Conservation (phyloP, 2,329 filamentous ascomycete genomes). For the Pyrenophora tritici-repentis region DNA sequence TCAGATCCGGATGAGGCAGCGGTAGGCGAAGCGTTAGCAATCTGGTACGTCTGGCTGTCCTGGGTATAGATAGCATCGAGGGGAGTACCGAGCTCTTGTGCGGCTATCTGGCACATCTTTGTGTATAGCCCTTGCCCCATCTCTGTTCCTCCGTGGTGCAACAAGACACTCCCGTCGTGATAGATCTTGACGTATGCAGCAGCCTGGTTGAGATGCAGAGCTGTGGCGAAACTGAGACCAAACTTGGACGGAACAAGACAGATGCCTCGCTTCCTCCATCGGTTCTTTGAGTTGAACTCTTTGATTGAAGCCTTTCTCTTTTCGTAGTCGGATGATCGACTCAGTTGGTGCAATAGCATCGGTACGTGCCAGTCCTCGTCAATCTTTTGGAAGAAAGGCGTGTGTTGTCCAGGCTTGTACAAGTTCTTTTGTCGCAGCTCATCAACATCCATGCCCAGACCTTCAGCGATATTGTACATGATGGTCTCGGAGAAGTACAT, state of each 20-base stretch:
- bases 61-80: slow-evolving; percentile 81
- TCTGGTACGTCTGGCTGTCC: slow-evolving; percentile 84
- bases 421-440: slow-evolving; percentile 81
- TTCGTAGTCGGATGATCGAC: slow-evolving; percentile 73
- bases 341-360: slow-evolving; percentile 85
- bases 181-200: slow-evolving; percentile 94
- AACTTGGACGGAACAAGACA: slow-evolving; percentile 93
- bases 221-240: slow-evolving; percentile 88
- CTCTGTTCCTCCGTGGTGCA: slow-evolving; percentile 93
- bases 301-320: slow-evolving; percentile 69
- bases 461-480: slow-evolving; percentile 88
- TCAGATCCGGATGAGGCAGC: slow-evolving; percentile 93
- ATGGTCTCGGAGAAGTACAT: slow-evolving; percentile 89
- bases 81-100: slow-evolving; percentile 84
- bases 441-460: slow-evolving; percentile 81
- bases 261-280: slow-evolving; percentile 89
- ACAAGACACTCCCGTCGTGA: slow-evolving; percentile 86
- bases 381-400: slow-evolving; percentile 87
- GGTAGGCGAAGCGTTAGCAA: slow-evolving; percentile 89
- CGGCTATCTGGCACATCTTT: slow-evolving; percentile 94
- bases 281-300: slow-evolving; percentile 79
- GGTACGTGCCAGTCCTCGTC: slow-evolving; percentile 88
- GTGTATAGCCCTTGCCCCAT: slow-evolving; percentile 97
- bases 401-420: slow-evolving; percentile 75
- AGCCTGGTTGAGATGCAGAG: slow-evolving; percentile 91